Evolutionary conservation across 345 rosid species (phyloP).

Genomic region (Acer negundo): DNA sequence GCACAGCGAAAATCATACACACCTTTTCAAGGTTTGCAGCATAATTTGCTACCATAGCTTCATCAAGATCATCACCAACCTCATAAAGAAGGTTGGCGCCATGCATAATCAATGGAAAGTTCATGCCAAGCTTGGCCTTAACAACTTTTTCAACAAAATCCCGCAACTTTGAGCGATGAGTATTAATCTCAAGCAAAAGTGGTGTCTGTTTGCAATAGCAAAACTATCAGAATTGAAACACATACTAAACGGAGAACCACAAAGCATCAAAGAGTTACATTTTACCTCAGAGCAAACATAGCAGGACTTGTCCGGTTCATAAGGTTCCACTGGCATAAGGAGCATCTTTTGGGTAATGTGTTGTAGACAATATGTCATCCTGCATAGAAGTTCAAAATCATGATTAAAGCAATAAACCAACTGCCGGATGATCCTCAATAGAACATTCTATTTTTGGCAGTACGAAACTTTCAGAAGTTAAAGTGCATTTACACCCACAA

Average conservation of each 20-base stretch:
- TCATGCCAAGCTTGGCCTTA: conserved; percentile 94
- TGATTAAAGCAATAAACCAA: conserved; percentile 1
- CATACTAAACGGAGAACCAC: conserved; percentile 9
- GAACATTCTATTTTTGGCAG: no score
- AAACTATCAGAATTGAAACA: conserved; percentile 15
- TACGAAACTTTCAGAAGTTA: no score
- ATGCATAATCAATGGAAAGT: conserved; percentile 79
- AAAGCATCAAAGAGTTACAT: conserved; percentile 8
- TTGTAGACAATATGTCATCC: conserved; percentile 97
- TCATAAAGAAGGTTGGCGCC: conserved; percentile 89
- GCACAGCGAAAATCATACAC: conserved; percentile 2
- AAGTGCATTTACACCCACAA: no score
- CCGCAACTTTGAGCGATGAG: conserved; percentile 68
- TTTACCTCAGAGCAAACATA: conserved; percentile 96
- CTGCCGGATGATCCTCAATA: conserved; percentile 1
- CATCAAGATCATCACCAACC: conserved; percentile 97
- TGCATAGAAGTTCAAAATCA: conserved; percentile 34
- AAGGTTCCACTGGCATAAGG: conserved; percentile 96
- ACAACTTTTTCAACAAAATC: conserved; percentile 94
- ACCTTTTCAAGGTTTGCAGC: conserved; percentile 95
- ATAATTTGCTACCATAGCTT: conserved; percentile 71
- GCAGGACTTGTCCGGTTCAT: conserved; percentile 85
- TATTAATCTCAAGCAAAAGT: conserved; percentile 79
- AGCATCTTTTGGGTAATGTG: conserved; percentile 85
- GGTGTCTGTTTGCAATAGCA: conserved; percentile 65